Conservation (phyloP, 1,139 yeast species). For the Petasospora fabianii region DNA sequence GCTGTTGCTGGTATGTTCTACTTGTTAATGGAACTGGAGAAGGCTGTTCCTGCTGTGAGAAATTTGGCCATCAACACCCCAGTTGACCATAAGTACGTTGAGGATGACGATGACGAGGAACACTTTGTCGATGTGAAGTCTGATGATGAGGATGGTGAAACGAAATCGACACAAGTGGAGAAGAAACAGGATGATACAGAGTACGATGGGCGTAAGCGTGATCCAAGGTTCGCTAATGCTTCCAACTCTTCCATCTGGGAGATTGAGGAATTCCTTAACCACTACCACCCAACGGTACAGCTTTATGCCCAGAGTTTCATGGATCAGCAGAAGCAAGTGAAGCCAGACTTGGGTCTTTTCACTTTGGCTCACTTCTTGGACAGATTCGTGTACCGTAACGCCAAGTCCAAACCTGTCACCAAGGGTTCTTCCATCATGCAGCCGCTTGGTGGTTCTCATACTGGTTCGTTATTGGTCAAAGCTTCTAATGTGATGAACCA, state of each 20-base stretch:
- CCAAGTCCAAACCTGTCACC: conserved; percentile 67
- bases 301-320: conserved; percentile 70
- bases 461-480: conserved; percentile 71
- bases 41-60: conserved; percentile 46
- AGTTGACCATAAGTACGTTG: conserved; percentile 33
- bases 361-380: conserved; percentile 89
- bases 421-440: conserved; percentile 96
- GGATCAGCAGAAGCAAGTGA: conserved; percentile 40
- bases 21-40: conserved; percentile 65
- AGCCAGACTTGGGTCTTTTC: conserved; percentile 89
- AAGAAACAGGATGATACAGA: conserved; percentile 21
- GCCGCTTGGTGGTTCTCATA: conserved; percentile 83
- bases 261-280: conserved; percentile 62
- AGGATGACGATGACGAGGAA: conserved; percentile 30
- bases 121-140: conserved; percentile 24
- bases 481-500: conserved; percentile 46
- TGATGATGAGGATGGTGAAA: conserved; percentile 17
- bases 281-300: conserved; percentile 90
- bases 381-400: conserved; percentile 90
- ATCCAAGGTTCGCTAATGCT: conserved; percentile 86
- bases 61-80: conserved; percentile 45
- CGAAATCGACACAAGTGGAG: conserved; percentile 3
- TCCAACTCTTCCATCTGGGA: conserved; percentile 86
- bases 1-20: conserved; percentile 87
- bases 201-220: conserved; percentile 90